phyloP scores from a whole-genome alignment of 768 basidiomycete genomes.

The Russula earlei region DNA sequence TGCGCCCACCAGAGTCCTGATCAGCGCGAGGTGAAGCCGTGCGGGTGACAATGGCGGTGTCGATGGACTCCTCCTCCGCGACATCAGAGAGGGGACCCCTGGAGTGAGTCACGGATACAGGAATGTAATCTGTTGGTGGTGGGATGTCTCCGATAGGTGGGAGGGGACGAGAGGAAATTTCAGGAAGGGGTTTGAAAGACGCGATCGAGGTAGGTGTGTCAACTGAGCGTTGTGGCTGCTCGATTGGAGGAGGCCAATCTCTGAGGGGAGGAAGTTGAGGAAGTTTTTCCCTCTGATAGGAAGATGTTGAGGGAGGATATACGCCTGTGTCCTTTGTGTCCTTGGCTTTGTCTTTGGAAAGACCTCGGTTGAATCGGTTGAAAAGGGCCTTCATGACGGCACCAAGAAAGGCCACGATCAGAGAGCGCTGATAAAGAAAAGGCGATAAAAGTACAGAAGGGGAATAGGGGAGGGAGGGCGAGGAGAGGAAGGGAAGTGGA shows the following conservation, averaged over 20 bases:
- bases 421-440: constrained; percentile 13
- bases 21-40: constrained; percentile 21
- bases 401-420: constrained; percentile 6
- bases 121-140: constrained; percentile 26
- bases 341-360: constrained; percentile 56
- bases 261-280: constrained; percentile 48
- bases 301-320: constrained; percentile 17
- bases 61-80: constrained; percentile 15
- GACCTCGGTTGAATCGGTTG: constrained; percentile 59
- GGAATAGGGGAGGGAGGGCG: neutral
- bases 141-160: constrained; percentile 39
- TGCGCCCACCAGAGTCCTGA: constrained; percentile 28
- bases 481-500: constrained; percentile 18
- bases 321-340: constrained; percentile 30
- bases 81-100: constrained; percentile 22
- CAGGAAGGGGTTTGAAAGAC: constrained; percentile 65
- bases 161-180: constrained; percentile 43
- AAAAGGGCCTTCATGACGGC: constrained; percentile 77
- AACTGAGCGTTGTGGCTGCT: constrained; percentile 15
- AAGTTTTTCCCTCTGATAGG: constrained; percentile 48
- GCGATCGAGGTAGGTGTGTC: constrained; percentile 31
- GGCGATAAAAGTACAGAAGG: constrained; percentile 21
- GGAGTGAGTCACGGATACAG: constrained; percentile 16
- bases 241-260: constrained; percentile 45
- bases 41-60: constrained; percentile 17